Evolutionary conservation across 179 eudicot species (phyloP).

Genomic region (Beta macrorhiza): DNA sequence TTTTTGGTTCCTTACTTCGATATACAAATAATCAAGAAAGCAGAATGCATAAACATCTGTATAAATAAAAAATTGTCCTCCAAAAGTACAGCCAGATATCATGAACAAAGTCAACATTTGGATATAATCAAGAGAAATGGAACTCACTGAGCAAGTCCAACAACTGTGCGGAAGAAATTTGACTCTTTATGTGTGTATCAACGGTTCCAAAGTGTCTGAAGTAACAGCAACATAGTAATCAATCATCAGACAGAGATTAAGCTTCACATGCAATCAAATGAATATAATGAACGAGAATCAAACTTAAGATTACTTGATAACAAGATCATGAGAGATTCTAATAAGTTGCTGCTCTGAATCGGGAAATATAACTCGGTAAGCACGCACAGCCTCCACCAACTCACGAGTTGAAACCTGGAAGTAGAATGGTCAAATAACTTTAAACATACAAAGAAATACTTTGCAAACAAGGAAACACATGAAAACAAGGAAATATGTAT

Average conservation of each 20-base stretch:
- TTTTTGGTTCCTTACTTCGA: not conserved
- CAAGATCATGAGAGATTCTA: conserved; percentile 65
- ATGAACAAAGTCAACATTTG: not conserved
- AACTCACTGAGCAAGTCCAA: conserved; percentile 70
- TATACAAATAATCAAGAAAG: not conserved
- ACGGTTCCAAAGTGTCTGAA: conserved; percentile 71
- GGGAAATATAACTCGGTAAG: conserved; percentile 82
- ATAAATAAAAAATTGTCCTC: conserved; percentile 2
- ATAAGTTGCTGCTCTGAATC: conserved; percentile 79
- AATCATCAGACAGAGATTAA: conserved; percentile 18
- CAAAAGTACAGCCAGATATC: conserved; percentile 5
- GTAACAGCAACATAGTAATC: conserved; percentile 18
- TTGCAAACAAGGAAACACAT: not conserved
- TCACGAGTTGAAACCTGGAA: conserved; percentile 72
- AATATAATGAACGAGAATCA: conserved; percentile 12
- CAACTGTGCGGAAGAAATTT: conserved; percentile 52
- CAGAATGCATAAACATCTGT: conserved; percentile 2
- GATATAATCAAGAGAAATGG: conserved; percentile 6
- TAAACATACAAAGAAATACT: not conserved
- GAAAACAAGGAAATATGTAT: not conserved
- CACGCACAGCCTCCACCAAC: conserved; percentile 90
- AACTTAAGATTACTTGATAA: conserved; percentile 52
- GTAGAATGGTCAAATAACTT: conserved; percentile 17
- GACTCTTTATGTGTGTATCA: conserved; percentile 46
- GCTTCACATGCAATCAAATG: conserved; percentile 19